A percentile compares a stretch with the other conserved stretches of the same genome.
phyloP scores from a whole-genome alignment of 2,329 filamentous ascomycete genomes.

The Phoma sp. region DNA sequence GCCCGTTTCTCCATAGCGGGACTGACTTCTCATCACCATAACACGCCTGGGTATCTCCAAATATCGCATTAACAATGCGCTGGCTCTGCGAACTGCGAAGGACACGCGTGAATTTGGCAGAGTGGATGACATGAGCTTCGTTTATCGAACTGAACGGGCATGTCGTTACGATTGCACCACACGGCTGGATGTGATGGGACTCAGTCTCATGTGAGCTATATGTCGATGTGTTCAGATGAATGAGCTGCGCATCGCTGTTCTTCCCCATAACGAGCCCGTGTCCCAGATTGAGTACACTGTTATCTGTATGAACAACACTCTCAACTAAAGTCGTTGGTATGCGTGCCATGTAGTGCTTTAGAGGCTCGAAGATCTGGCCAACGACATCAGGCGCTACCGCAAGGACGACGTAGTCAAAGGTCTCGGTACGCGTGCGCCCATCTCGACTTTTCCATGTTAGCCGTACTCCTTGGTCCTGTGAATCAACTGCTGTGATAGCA shows the following conservation, averaged over 20 bases:
- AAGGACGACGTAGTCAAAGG: constrained; percentile 61
- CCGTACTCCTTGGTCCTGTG: constrained; percentile 32
- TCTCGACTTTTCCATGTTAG: constrained; percentile 45
- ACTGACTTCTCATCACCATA: constrained; percentile 26
- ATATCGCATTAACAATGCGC: constrained; percentile 56
- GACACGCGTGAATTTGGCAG: constrained; percentile 60
- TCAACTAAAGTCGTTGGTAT: constrained; percentile 59
- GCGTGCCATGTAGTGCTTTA: constrained; percentile 46
- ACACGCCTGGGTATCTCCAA: constrained; percentile 32
- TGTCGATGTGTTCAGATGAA: constrained; percentile 44
- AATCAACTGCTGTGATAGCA: constrained; percentile 47
- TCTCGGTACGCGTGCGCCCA: constrained; percentile 32
- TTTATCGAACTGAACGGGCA: constrained; percentile 54
- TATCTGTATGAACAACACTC: constrained; percentile 55
- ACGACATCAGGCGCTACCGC: constrained; percentile 63
- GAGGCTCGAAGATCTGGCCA: constrained; percentile 55
- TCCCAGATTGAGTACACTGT: constrained; percentile 17
- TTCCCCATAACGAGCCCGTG: not conserved
- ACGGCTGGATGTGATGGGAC: constrained; percentile 59
- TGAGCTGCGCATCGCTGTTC: constrained; percentile 30
- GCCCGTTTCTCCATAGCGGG: constrained; percentile 59
- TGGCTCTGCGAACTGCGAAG: constrained; percentile 59
- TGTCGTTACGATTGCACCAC: constrained; percentile 61
- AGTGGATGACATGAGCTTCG: constrained; percentile 51
- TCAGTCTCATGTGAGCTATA: constrained; percentile 52